Conservation (phyloP, 495 filamentous ascomycete genomes). For the Penicillium desertorum region DNA sequence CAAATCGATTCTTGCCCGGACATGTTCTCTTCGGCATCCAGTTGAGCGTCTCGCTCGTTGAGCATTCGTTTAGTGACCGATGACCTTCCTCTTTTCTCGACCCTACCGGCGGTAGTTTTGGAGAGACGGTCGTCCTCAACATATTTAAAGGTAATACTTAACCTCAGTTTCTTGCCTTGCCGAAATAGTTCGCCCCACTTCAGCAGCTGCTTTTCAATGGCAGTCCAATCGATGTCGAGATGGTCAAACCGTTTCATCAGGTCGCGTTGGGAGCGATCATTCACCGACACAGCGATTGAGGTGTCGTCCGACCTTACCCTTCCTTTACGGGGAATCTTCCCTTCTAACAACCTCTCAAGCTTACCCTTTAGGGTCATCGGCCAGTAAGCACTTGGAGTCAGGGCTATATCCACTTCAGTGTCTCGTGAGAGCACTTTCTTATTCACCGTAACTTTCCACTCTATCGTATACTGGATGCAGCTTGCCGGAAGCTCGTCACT, state of each 20-base stretch:
- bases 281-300: too few relatives aligned
- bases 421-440: slow-evolving; percentile 26
- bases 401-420: slow-evolving; percentile 27
- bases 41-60: background rate
- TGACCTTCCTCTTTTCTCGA: background rate
- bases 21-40: slow-evolving; percentile 20
- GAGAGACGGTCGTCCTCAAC: slow-evolving; percentile 6
- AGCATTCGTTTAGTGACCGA: slow-evolving; percentile 9
- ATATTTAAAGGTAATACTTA: too few relatives aligned
- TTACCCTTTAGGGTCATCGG: slow-evolving; percentile 13
- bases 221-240: too few relatives aligned
- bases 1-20: slow-evolving; percentile 17
- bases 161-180: too few relatives aligned
- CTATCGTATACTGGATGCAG: slow-evolving; percentile 37
- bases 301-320: too few relatives aligned
- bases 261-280: too few relatives aligned
- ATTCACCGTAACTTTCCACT: slow-evolving; percentile 36
- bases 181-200: too few relatives aligned
- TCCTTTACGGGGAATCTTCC: background rate
- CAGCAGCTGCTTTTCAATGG: too few relatives aligned
- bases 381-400: slow-evolving; percentile 27
- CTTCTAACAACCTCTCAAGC: slow-evolving; percentile 14
- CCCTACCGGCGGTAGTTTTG: background rate
- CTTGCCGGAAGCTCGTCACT: slow-evolving; percentile 26
- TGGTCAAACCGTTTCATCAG: too few relatives aligned